Evolutionary conservation across 2,329 filamentous ascomycete genomes (phyloP).

Genomic region (Colletotrichum karsti): DNA sequence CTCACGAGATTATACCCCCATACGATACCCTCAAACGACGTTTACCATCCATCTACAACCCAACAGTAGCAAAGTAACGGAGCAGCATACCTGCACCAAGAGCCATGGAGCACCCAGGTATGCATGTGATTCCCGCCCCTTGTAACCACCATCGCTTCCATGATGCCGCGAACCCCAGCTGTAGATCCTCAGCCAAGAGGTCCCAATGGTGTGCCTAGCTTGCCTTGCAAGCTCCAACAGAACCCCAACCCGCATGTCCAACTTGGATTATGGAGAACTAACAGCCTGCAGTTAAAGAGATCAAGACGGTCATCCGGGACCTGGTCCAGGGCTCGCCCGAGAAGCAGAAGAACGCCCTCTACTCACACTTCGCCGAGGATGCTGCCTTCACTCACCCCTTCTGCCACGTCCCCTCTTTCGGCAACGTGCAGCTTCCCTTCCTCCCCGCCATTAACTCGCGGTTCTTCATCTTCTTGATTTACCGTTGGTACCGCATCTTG

Average conservation of each 20-base stretch:
- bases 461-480: constrained; percentile 73
- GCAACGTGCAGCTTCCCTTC: constrained; percentile 48
- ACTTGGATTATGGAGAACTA: background rate
- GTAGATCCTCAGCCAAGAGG: background rate
- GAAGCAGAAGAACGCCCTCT: constrained; percentile 71
- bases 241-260: background rate
- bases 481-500: constrained; percentile 86
- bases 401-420: constrained; percentile 71
- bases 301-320: constrained; percentile 70
- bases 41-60: background rate
- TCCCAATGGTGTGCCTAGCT: background rate
- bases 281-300: constrained; percentile 59
- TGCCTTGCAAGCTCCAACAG: background rate
- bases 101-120: constrained; percentile 27
- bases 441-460: constrained; percentile 64
- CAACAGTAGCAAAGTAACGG: background rate
- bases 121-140: background rate
- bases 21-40: background rate
- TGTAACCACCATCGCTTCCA: background rate
- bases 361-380: constrained; percentile 76
- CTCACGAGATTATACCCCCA: background rate
- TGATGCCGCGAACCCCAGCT: background rate
- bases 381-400: constrained; percentile 83
- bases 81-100: background rate
- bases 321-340: constrained; percentile 74